Percentiles rank a stretch among this genome's conserved stretches.
phyloP scores from a whole-genome alignment of 192 early-diverging fungal species.

The Mortierella antarctica region DNA sequence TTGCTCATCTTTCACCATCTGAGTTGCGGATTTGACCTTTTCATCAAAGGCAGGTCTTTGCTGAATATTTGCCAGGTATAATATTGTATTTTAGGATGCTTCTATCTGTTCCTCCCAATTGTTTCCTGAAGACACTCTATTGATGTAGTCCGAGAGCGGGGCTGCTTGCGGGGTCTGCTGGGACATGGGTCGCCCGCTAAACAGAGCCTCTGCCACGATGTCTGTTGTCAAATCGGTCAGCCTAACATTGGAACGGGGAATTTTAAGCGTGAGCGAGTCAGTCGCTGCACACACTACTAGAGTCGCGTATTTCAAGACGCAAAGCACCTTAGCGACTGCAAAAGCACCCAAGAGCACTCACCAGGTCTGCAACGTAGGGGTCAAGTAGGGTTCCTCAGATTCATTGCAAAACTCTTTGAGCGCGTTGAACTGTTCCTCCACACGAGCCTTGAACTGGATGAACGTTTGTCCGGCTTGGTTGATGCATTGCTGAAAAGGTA shows the following conservation, averaged over 20 bases:
- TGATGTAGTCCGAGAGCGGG: conserved; percentile 30
- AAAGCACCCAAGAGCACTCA: conserved; percentile 4
- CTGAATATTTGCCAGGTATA: too few relatives aligned
- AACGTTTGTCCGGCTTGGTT: conserved; percentile 50
- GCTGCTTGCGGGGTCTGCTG: conserved; percentile 32
- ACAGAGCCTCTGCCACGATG: conserved; percentile 55
- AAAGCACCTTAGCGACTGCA: neutral
- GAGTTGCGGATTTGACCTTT: too few relatives aligned
- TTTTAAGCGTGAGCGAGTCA: neutral
- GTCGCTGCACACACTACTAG: neutral
- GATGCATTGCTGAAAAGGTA: conserved; percentile 49
- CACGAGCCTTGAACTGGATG: conserved; percentile 48
- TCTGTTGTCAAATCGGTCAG: conserved; percentile 50
- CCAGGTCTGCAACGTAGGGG: conserved; percentile 44
- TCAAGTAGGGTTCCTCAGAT: conserved; percentile 39
- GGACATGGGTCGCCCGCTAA: conserved; percentile 43
- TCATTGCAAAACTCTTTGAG: conserved; percentile 49
- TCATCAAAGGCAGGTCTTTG: too few relatives aligned
- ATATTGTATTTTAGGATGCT: neutral
- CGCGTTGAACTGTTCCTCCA: conserved; percentile 51
- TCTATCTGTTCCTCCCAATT: neutral
- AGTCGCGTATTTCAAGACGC: neutral
- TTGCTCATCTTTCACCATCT: too few relatives aligned
- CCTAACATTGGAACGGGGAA: conserved; percentile 22
- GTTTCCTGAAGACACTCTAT: conserved; percentile 15